Evolutionary conservation across 306 rosid genomes (phyloP).

Genomic region (Ochetophila trinervis): DNA sequence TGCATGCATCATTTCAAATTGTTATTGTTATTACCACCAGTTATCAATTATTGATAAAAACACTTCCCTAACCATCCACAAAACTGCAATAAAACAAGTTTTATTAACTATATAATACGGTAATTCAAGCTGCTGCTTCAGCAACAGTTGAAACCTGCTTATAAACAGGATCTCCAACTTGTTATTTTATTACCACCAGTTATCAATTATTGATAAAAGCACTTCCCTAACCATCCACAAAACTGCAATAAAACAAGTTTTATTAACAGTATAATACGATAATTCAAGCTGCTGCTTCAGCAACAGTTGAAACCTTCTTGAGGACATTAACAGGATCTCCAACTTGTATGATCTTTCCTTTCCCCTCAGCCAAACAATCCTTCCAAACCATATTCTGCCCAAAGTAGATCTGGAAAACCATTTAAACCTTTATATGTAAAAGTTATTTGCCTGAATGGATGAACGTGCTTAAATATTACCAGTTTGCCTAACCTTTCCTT

Average conservation of each 20-base stretch:
- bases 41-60: too few relatives aligned
- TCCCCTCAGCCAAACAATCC: constrained; percentile 34
- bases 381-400: constrained; percentile 82
- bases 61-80: too few relatives aligned
- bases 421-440: neutral
- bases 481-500: constrained; percentile 49
- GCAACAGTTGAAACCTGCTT: constrained; percentile 48
- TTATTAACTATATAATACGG: neutral
- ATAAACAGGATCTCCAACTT: constrained; percentile 61
- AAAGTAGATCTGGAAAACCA: constrained; percentile 61
- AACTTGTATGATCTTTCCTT: constrained; percentile 43
- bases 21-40: neutral
- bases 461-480: constrained; percentile 13
- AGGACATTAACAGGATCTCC: constrained; percentile 62
- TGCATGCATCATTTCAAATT: too few relatives aligned
- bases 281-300: constrained; percentile 68
- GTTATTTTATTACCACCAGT: neutral
- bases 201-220: too few relatives aligned
- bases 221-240: too few relatives aligned
- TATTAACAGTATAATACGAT: neutral
- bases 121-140: constrained; percentile 67
- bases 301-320: constrained; percentile 46
- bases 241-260: neutral
- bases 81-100: neutral
- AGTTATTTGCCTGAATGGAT: constrained; percentile 14